Conservation (phyloP, 768 basidiomycete species). For the Leccinum truebloodii region DNA sequence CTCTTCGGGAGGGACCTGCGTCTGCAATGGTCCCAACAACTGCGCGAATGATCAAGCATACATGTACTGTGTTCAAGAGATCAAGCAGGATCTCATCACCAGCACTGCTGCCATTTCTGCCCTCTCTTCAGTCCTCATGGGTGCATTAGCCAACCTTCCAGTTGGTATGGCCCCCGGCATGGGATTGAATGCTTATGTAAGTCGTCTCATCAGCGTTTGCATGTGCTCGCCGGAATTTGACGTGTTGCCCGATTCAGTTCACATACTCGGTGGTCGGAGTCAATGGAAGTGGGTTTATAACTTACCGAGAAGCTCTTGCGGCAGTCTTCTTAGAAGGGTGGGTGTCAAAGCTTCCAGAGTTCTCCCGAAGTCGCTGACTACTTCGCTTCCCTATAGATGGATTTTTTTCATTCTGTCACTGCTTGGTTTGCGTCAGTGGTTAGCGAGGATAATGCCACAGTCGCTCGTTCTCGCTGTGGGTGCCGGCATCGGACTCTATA, state of each 20-base stretch:
- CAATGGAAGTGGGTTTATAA: slow-evolving; percentile 68
- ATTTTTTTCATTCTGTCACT: slow-evolving; percentile 79
- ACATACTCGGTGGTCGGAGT: slow-evolving; percentile 87
- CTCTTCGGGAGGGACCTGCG: slow-evolving; percentile 80
- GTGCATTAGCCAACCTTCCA: slow-evolving; percentile 81
- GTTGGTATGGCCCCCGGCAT: slow-evolving; percentile 88
- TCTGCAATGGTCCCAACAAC: slow-evolving; percentile 57
- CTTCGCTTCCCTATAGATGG: slow-evolving; percentile 49
- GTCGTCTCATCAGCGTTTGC: slow-evolving; percentile 24
- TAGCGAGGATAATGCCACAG: slow-evolving; percentile 85
- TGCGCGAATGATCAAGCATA: slow-evolving; percentile 57
- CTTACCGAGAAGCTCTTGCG: slow-evolving; percentile 76
- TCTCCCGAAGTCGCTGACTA: neutral
- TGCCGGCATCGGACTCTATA: slow-evolving; percentile 85
- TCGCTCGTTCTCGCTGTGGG: slow-evolving; percentile 85
- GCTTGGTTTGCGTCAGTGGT: slow-evolving; percentile 86
- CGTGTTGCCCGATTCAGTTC: slow-evolving; percentile 50
- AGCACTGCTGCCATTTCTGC: slow-evolving; percentile 78
- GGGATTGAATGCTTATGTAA: slow-evolving; percentile 78
- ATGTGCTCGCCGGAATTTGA: neutral
- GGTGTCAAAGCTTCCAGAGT: slow-evolving; percentile 22
- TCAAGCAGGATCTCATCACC: slow-evolving; percentile 78
- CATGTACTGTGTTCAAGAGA: slow-evolving; percentile 54
- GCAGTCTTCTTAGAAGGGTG: slow-evolving; percentile 90
- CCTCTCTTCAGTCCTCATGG: slow-evolving; percentile 80